phyloP scores from a whole-genome alignment of 768 basidiomycete species.

The Agaricus blazei region DNA sequence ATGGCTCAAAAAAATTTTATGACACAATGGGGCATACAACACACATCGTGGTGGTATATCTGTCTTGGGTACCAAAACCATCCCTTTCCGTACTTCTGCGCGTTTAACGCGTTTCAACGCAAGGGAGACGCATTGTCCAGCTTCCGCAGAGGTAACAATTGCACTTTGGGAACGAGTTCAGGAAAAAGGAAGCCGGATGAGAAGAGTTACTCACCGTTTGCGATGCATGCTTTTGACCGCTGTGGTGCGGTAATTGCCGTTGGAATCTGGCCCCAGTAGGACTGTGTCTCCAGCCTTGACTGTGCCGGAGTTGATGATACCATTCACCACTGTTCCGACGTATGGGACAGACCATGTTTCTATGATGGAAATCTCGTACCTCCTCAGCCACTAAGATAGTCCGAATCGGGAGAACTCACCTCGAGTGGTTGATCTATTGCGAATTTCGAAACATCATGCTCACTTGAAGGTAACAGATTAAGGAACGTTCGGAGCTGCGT shows the following conservation, averaged over 20 bases:
- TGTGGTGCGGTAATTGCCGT: conserved; percentile 80
- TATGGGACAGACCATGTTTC: conserved; percentile 89
- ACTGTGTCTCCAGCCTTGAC: conserved; percentile 79
- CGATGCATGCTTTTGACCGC: conserved; percentile 90
- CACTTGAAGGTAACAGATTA: conserved; percentile 86
- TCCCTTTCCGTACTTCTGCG: conserved; percentile 84
- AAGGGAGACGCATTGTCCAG: conserved; percentile 92
- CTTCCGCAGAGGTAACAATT: conserved; percentile 79
- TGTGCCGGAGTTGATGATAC: conserved; percentile 72
- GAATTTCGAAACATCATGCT: conserved; percentile 79
- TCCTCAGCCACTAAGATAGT: background rate
- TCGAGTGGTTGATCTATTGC: conserved; percentile 74
- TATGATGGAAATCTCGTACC: conserved; percentile 68
- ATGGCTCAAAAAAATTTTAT: conserved; percentile 1
- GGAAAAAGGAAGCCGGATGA: background rate
- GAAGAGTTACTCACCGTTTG: conserved; percentile 54
- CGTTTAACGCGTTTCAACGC: conserved; percentile 87
- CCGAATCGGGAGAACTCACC: conserved; percentile 28
- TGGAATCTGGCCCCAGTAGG: conserved; percentile 86
- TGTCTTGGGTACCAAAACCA: conserved; percentile 83
- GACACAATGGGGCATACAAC: conserved; percentile 9
- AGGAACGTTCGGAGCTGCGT: conserved; percentile 79
- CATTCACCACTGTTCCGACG: conserved; percentile 81
- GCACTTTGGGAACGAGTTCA: conserved; percentile 42
- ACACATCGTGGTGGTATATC: conserved; percentile 75